Evolutionary conservation across 148 eudicot genomes (phyloP), one percentile per base, ranked within the genome.

Genomic region (Cornus florida): DNA sequence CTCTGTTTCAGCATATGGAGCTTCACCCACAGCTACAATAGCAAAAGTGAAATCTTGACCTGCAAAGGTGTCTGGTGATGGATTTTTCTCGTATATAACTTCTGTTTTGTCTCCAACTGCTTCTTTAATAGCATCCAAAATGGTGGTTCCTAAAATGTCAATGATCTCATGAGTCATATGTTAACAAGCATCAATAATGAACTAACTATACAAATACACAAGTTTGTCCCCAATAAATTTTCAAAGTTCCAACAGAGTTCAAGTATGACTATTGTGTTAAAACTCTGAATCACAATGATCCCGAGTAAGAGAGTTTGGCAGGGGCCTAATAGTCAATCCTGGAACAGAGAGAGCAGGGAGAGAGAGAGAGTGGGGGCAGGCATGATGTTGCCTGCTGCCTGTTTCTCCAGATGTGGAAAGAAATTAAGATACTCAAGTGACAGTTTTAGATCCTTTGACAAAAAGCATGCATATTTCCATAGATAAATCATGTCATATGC

Each of bases 1-100:
- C 3, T 84, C 86, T n/a, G 82, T 72, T 83, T 95, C 98, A 5
- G 90, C 95, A 81, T 95, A 95, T 39, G 98, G 95, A 76, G 76
- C 79, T 86, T 95, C 98, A 23, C 98, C 98, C 64, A 91, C 91
- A 53, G 84, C 95, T 73, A 92, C 97, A 70, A 95, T 87, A 59
- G 97, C 95, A 80, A 73, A 90, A 39, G 85, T 79, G 82, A 90
- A 86, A 75, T 89, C 90, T 78, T 83, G 86, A 65, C 81, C 72
- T 24, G 86, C 78, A 67, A 94, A 75, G 56, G 91, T 90, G 28
- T 86, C 88, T 73, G 88, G 71, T 6, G 95, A 82, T 75, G 97
- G 98, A 53, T 79, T 75, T 79, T 82, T 83, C 84, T 92, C 92
- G 35, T 82, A 89, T 16, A 90, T 73, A 71, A 95, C 82, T 82